phyloP scores from a whole-genome alignment of 495 filamentous ascomycete genomes.

The Lasiosphaeris hirsuta region DNA sequence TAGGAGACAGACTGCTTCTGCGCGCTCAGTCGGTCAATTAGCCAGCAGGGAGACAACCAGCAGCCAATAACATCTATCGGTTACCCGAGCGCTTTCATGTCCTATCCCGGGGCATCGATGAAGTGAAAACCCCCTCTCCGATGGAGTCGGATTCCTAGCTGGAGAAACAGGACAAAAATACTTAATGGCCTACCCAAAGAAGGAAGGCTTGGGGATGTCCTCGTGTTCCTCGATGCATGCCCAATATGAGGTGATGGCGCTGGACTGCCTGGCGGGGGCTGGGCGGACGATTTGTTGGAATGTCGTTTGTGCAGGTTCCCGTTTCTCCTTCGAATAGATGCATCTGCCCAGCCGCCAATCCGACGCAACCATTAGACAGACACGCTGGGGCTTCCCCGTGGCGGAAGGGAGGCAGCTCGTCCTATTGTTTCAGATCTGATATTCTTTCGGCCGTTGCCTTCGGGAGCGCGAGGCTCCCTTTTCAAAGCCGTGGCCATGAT shows the following conservation, averaged over 20 bases:
- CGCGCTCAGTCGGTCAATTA: not conserved
- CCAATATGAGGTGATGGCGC: conserved; percentile 26
- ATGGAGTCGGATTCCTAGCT: conserved; percentile 1
- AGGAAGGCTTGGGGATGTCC: conserved; percentile 15
- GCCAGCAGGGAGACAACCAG: not conserved
- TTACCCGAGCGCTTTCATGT: conserved; percentile 6
- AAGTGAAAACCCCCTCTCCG: not conserved
- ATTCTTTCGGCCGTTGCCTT: conserved; percentile 36
- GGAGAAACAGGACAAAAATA: conserved; percentile 11
- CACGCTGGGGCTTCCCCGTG: conserved; percentile 12
- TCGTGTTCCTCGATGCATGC: conserved; percentile 31
- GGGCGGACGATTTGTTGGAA: conserved; percentile 23
- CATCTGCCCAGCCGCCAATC: conserved; percentile 31
- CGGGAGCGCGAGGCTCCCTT: conserved; percentile 9
- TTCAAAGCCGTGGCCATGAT: conserved; percentile 16
- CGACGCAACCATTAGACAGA: conserved; percentile 15
- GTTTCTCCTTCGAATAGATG: conserved; percentile 30
- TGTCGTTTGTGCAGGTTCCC: conserved; percentile 39
- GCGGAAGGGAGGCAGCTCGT: conserved; percentile 19
- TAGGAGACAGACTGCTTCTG: not conserved
- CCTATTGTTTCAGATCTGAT: conserved; percentile 35
- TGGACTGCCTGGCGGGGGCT: conserved; percentile 16
- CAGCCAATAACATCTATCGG: conserved; percentile 4
- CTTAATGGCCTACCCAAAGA: conserved; percentile 9
- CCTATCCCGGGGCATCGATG: conserved; percentile 3